Conservation (phyloP, 306 rosid genomes). For the Rosa rugosa region DNA sequence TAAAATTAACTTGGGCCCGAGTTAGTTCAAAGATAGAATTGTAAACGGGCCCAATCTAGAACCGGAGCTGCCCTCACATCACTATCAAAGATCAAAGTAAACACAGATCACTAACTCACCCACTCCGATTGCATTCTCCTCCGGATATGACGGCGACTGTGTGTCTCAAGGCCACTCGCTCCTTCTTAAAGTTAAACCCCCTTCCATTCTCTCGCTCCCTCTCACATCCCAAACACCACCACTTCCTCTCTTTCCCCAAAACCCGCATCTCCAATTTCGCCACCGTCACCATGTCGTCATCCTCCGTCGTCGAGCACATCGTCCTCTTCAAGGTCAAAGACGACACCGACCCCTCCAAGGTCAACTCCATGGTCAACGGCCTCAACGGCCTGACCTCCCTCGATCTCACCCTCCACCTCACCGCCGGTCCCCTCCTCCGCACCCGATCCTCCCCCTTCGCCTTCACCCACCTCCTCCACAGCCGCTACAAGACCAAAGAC, state of each 20-base stretch:
- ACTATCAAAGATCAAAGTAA: neutral
- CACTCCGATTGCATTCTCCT: neutral
- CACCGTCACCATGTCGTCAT: slow-evolving; percentile 30
- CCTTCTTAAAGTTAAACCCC: slow-evolving; percentile 13
- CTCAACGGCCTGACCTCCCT: slow-evolving; percentile 57
- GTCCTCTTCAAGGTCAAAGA: slow-evolving; percentile 86
- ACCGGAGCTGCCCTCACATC: neutral
- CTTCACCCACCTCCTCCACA: slow-evolving; percentile 88
- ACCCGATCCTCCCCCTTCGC: slow-evolving; percentile 54
- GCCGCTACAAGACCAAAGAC: slow-evolving; percentile 67
- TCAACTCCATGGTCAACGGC: slow-evolving; percentile 52
- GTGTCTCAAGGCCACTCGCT: slow-evolving; percentile 21
- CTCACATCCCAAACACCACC: slow-evolving; percentile 18
- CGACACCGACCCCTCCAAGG: slow-evolving; percentile 58
- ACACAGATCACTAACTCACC: neutral
- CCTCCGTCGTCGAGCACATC: slow-evolving; percentile 61
- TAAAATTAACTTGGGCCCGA: too few relatives aligned
- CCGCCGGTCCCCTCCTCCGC: slow-evolving; percentile 65
- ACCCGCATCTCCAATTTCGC: neutral
- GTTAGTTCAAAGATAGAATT: neutral
- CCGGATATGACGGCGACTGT: slow-evolving; percentile 15
- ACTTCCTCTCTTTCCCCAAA: neutral
- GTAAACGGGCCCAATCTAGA: neutral
- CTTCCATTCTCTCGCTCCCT: slow-evolving; percentile 26
- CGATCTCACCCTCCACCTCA: slow-evolving; percentile 57